Conservation (phyloP, 306 rosid species). For the Cicer cuneatum region DNA sequence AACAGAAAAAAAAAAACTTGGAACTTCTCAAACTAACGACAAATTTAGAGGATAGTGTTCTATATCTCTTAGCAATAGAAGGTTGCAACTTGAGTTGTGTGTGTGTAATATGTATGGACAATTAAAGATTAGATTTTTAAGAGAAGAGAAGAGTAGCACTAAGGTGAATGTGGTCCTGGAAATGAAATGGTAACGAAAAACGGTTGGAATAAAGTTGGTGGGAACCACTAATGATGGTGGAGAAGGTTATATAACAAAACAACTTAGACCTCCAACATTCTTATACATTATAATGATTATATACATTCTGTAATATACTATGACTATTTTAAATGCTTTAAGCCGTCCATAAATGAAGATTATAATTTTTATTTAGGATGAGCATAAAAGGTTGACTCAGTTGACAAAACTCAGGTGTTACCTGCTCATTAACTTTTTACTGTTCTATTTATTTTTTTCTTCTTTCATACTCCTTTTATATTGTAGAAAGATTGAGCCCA, state of each 20-base stretch:
- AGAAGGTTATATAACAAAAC: conserved; percentile 48
- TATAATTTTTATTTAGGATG: neutral
- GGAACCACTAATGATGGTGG: conserved; percentile 51
- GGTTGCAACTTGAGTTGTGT: conserved; percentile 26
- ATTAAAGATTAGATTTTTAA: conserved; percentile 37
- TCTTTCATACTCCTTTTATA: too few relatives aligned
- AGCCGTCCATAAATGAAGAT: neutral
- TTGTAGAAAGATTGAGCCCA: too few relatives aligned
- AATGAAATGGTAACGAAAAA: conserved; percentile 43
- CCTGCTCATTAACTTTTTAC: neutral
- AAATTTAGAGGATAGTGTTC: neutral
- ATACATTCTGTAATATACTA: conserved; percentile 23
- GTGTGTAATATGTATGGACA: neutral
- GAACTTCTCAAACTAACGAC: neutral
- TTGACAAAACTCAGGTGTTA: neutral
- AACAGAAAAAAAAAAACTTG: too few relatives aligned
- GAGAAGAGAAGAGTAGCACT: conserved; percentile 28
- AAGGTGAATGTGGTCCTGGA: conserved; percentile 42
- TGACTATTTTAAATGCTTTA: neutral
- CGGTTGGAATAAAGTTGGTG: conserved; percentile 54
- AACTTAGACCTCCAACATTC: neutral
- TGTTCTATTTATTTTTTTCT: too few relatives aligned
- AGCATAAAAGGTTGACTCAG: neutral
- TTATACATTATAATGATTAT: neutral
- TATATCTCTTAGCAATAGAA: neutral